Base-by-base conservation (phyloP, 2,329 filamentous ascomycete species). In the Arthrobotrys conoides region DNA sequence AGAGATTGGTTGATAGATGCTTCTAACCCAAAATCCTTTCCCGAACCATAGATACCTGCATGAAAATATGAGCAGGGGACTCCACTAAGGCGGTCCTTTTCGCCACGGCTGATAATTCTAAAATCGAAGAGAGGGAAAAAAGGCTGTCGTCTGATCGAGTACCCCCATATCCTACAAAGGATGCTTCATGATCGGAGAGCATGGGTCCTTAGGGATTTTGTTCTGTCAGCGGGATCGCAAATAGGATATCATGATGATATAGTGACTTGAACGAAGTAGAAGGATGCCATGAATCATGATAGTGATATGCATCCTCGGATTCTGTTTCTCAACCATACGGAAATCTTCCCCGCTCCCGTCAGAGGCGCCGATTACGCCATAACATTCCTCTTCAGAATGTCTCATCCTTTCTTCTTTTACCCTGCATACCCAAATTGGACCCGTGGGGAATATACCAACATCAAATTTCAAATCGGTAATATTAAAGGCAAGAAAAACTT, bases 351-450 rank as follows among this genome's bases (percentile, higher is more conserved):
- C 75, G 75, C 68, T 78, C 67, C 75, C 75, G 75, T 78, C 53
- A 48, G 48, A 71, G 61, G 63, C 75, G 67, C 75, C 63, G 55
- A 78, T 78, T 72, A 78, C 75, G 75, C 75, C 75, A 78, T 78
- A 64, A 65, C 75, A 78, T 78, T 78, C 75, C 68, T 71, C 57
- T 67, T 70, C 51, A 49, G 72, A 76, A 71, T 78, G 75, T 78
- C 75, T 72, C 75, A 78, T 68, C 75, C 66, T 68, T 72, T 69
- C 61, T 72, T 69, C 61, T 61, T 66, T 61, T 55, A 64, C 61
- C 53, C 49, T 36, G 38, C 33, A 44, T 66, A 38, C 55, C 55
- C 20, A 61, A 72, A n/a, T 55, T 16, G 57, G 46, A 65, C 16
- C 61, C 72, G 72, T 76, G 66, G 72, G 72, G 66, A 76, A 22